Conservation (phyloP, 2,329 filamentous ascomycete genomes). For the Ceratocystis eucalypticola region DNA sequence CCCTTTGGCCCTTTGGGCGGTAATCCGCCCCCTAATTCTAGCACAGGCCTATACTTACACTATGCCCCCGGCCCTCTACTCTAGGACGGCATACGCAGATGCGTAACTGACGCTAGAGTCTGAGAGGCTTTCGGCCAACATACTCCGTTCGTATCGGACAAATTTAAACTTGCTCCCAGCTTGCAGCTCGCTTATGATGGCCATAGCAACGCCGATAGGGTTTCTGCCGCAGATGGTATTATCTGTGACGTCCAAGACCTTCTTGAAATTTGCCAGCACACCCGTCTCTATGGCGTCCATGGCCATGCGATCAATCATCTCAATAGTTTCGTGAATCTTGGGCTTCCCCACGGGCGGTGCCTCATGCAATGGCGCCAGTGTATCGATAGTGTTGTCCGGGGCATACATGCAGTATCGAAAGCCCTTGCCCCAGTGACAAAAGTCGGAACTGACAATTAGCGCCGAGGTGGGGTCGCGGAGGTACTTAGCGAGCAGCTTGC, state of each 20-base stretch:
- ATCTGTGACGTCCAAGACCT: constrained; percentile 54
- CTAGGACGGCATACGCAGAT: constrained; percentile 58
- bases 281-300: constrained; percentile 78
- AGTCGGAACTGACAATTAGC: constrained; percentile 88
- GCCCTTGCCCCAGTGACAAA: constrained; percentile 84
- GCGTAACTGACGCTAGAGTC: constrained; percentile 94
- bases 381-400: constrained; percentile 30
- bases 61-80: background rate
- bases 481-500: constrained; percentile 61
- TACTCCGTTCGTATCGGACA: constrained; percentile 76
- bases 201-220: constrained; percentile 87
- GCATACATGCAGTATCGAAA: constrained; percentile 75
- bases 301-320: constrained; percentile 60
- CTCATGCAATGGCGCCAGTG: constrained; percentile 29
- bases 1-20: too few relatives aligned
- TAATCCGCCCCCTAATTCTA: background rate
- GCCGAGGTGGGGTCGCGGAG: constrained; percentile 60
- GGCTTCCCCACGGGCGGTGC: constrained; percentile 24
- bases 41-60: background rate
- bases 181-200: constrained; percentile 56
- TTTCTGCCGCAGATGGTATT: constrained; percentile 94
- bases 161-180: constrained; percentile 54
- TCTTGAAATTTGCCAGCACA: constrained; percentile 53
- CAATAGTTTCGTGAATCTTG: constrained; percentile 74
- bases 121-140: constrained; percentile 48